Evolutionary conservation across 805 yeast genomes (phyloP), one percentile per base, ranked within the genome.

Genomic region (Wickerhamiella allomyrinae): DNA sequence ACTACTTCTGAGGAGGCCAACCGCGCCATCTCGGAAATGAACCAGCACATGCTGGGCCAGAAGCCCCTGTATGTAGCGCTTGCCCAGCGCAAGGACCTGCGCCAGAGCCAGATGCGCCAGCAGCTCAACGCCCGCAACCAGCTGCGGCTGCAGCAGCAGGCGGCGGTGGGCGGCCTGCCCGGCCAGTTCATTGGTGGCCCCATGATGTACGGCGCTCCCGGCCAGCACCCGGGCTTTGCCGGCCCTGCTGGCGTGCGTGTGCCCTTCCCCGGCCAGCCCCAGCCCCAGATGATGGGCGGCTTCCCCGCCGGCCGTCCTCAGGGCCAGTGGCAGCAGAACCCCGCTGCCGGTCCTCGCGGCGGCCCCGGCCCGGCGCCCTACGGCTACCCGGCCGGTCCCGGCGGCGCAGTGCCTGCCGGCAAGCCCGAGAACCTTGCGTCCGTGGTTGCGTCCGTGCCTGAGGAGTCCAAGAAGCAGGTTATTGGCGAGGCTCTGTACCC

Each of bases 1-100:
- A 77, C 95, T 44, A 67, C 91, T 51, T 95, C 97, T 60, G 98
- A 91, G 67, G 98, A 91, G 76, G 98, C 98, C 55, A 83, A 95
- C 58, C 86, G 85, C 71, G 98, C 98, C 52, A 85, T 89, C 64
- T 74, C 89, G 56, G 98, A 89, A 73, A 87, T 89, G 95, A 86
- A 89, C 77, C 95, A 86, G 70, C 82, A 86, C 64, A 81, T 89
- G 79, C 76, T 91, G 56, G 79, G 77, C 56, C 85, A 87, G 63
- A 91, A 91, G 76, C 98, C 97, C 58, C 74, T 91, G 62, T 91
- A 89, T 65, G 98, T 91, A 68, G 95, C 96, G 48, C 77, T 91
- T 61, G 98, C 98, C 56, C 98, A 91, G 76, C 83, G 95, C 68
- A 89, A 85, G 72, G 98, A 89, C 57, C 94, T 85, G 45, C 86